A percentile compares a stretch with the other conserved stretches of the same genome.
Evolutionary conservation across 2,329 filamentous ascomycete genomes (phyloP).

Genomic region (Penicillium hesseltinei): DNA sequence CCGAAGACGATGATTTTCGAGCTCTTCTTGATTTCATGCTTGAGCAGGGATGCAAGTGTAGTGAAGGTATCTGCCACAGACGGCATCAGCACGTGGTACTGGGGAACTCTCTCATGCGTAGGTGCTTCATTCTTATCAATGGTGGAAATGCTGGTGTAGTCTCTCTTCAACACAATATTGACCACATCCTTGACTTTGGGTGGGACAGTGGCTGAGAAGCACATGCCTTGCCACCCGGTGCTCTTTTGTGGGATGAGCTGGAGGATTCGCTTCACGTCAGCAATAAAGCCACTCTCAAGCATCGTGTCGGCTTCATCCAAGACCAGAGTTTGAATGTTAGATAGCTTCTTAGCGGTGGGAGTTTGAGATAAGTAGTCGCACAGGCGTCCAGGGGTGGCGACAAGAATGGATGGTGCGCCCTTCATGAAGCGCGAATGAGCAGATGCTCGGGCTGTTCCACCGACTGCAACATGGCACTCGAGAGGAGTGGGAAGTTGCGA

Average conservation of each 20-base stretch:
- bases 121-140: constrained; percentile 73
- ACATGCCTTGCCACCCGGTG: constrained; percentile 55
- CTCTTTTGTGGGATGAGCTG: constrained; percentile 51
- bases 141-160: constrained; percentile 86
- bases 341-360: constrained; percentile 43
- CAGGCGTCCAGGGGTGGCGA: constrained; percentile 50
- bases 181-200: constrained; percentile 76
- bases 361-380: constrained; percentile 47
- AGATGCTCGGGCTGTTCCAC: constrained; percentile 35
- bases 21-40: constrained; percentile 38
- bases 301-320: constrained; percentile 44
- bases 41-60: constrained; percentile 46
- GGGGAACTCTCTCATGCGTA: constrained; percentile 61
- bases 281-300: constrained; percentile 45
- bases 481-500: constrained; percentile 38
- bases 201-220: constrained; percentile 90
- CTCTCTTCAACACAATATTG: constrained; percentile 54
- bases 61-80: constrained; percentile 47
- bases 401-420: constrained; percentile 38
- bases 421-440: constrained; percentile 31
- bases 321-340: constrained; percentile 50
- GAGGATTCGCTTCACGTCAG: constrained; percentile 53
- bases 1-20: constrained; percentile 93
- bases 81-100: constrained; percentile 48
- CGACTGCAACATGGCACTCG: constrained; percentile 48